These are phyloP conservation scores for Echium plantagineum DNA, from an alignment of 257 asterid genomes.

Conservation along the genomic window DNA sequence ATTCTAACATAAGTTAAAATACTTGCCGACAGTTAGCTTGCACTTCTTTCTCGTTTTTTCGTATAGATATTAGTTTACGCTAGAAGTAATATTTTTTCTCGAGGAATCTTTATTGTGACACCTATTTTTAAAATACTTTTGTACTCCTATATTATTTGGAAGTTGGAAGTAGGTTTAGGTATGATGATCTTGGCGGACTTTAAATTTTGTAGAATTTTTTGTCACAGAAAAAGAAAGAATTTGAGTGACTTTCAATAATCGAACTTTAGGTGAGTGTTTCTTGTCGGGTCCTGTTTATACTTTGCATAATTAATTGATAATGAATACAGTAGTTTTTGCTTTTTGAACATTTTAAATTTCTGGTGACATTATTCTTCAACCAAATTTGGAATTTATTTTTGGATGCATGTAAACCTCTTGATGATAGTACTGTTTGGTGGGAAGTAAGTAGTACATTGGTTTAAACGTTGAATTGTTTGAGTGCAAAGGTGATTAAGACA, in stretches of 20 bases:
- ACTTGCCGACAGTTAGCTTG: slow-evolving; percentile 1
- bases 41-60: slow-evolving; percentile 2
- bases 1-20: neutral
- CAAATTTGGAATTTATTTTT: slow-evolving; percentile 28
- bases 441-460: neutral
- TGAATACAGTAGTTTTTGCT: neutral
- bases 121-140: slow-evolving; percentile 3
- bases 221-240: neutral
- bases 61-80: no score
- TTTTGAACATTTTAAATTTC: slow-evolving; percentile 15
- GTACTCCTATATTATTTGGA: slow-evolving; percentile 15
- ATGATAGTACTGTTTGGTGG: neutral
- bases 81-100: neutral
- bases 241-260: slow-evolving; percentile 39
- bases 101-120: neutral
- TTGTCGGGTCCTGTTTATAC: slow-evolving; percentile 30
- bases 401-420: slow-evolving; percentile 8
- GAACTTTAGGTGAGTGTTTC: slow-evolving; percentile 38
- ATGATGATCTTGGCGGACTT: slow-evolving; percentile 38
- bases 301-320: slow-evolving; percentile 13
- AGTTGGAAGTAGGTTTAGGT: slow-evolving; percentile 36
- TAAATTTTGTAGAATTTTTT: slow-evolving; percentile 15
- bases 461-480: no score
- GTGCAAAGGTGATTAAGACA: slow-evolving; percentile 10
- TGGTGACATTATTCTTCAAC: slow-evolving; percentile 21